Conservation (phyloP, 768 basidiomycete genomes). For the Baorangia bicolor region DNA sequence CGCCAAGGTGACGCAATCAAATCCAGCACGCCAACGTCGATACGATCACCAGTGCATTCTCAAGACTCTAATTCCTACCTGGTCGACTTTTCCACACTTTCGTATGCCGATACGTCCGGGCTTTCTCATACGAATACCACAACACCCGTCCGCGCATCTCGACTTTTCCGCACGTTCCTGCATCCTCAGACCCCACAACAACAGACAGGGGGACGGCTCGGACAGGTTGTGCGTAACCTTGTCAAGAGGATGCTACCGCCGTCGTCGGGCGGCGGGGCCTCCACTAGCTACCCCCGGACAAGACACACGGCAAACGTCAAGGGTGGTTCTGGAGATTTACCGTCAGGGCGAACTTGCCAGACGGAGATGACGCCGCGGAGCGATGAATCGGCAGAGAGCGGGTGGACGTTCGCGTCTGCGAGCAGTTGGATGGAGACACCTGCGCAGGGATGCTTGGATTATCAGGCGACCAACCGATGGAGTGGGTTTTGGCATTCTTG, state of each 20-base stretch:
- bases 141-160: not conserved
- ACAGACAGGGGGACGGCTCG: conserved; percentile 16
- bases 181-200: not conserved
- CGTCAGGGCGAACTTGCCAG: not conserved
- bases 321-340: not conserved
- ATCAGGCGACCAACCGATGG: conserved; percentile 17
- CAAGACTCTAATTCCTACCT: conserved; percentile 6
- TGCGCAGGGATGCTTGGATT: conserved; percentile 3
- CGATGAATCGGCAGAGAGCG: conserved; percentile 13
- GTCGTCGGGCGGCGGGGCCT: conserved; percentile 1
- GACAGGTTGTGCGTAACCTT: conserved; percentile 22
- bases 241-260: conserved; percentile 22
- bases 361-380: conserved; percentile 15
- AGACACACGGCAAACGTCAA: not conserved
- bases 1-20: not conserved
- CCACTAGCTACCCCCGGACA: not conserved
- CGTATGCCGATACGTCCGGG: not conserved
- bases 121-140: not conserved
- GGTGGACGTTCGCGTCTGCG: conserved; percentile 22
- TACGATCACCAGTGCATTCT: conserved; percentile 1
- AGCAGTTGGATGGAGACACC: conserved; percentile 4
- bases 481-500: conserved; percentile 21
- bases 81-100: conserved; percentile 17
- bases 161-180: not conserved
- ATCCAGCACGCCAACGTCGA: not conserved